Evolutionary conservation across 225 moss, liverwort and hornwort species (phyloP).

Genomic region (Physcomitrium patens): DNA sequence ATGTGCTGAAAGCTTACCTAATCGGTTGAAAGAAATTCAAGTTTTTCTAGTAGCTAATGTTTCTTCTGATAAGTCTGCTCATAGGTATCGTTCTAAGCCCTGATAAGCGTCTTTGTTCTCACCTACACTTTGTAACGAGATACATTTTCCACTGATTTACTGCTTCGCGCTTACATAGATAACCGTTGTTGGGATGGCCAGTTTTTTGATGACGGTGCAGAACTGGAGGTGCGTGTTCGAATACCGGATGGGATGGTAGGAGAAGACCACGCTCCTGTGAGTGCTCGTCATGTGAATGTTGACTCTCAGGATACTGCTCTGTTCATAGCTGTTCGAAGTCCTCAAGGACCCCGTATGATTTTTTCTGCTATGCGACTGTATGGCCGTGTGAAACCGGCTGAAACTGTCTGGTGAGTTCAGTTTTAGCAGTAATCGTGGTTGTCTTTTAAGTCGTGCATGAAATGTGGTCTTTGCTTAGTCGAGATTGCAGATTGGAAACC

Average conservation of each 20-base stretch:
- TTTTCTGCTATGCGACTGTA: slow-evolving; percentile 71
- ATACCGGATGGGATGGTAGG: slow-evolving; percentile 66
- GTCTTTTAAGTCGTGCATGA: neutral
- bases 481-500: slow-evolving; percentile 5
- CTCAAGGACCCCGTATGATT: slow-evolving; percentile 68
- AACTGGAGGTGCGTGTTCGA: slow-evolving; percentile 83
- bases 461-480: slow-evolving; percentile 1
- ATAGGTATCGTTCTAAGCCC: neutral
- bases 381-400: slow-evolving; percentile 78
- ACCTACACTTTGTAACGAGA: slow-evolving; percentile 17
- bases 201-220: slow-evolving; percentile 97
- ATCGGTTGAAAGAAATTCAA: neutral
- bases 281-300: slow-evolving; percentile 84
- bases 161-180: slow-evolving; percentile 29
- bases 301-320: slow-evolving; percentile 77
- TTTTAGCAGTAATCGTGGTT: slow-evolving; percentile 2
- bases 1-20: slow-evolving; percentile 2
- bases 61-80: neutral
- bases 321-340: slow-evolving; percentile 67
- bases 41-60: neutral
- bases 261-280: slow-evolving; percentile 59
- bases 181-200: slow-evolving; percentile 62
- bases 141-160: slow-evolving; percentile 22
- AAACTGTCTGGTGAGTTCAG: slow-evolving; percentile 81
- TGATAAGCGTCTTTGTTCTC: neutral